These are phyloP conservation scores for Entomortierella lignicola DNA, from an alignment of 192 early-diverging fungal genomes.

Conservation along the genomic window DNA sequence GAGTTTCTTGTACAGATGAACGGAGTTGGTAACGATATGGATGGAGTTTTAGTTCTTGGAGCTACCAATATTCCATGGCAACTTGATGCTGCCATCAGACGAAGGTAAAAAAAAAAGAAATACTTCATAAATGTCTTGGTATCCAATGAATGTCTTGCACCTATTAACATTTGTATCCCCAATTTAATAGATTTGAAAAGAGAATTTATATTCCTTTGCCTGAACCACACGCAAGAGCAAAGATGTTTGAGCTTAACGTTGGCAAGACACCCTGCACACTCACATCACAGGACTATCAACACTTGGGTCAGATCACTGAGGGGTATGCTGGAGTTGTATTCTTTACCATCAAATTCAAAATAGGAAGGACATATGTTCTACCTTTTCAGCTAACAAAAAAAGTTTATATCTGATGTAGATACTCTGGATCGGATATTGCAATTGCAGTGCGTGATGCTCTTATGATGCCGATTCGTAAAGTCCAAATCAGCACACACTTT, in stretches of 20 bases:
- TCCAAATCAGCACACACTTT: constrained; percentile 94
- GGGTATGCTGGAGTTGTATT: constrained; percentile 62
- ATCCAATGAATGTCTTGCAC: too few species aligned
- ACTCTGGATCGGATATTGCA: constrained; percentile 97
- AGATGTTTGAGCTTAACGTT: constrained; percentile 94
- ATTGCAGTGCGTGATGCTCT: constrained; percentile 95
- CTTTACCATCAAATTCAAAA: too few species aligned
- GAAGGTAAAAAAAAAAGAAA: constrained; percentile 69
- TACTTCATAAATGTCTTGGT: too few species aligned
- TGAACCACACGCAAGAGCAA: constrained; percentile 84
- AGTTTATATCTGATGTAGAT: constrained; percentile 56
- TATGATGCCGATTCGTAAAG: constrained; percentile 97
- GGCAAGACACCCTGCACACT: constrained; percentile 92
- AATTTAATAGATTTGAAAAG: constrained; percentile 85
- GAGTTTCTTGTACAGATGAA: constrained; percentile 99
- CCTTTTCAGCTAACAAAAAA: too few species aligned
- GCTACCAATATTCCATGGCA: constrained; percentile 99
- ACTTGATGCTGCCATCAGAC: constrained; percentile 91
- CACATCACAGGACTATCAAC: constrained; percentile 74
- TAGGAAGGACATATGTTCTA: too few species aligned
- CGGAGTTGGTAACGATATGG: constrained; percentile 96
- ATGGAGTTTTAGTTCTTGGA: constrained; percentile 93
- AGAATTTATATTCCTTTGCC: constrained; percentile 98
- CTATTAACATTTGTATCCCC: too few species aligned
- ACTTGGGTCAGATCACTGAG: constrained; percentile 84